Base-by-base conservation (phyloP, 23 red algal species). In the Rhodosorus marinus region DNA sequence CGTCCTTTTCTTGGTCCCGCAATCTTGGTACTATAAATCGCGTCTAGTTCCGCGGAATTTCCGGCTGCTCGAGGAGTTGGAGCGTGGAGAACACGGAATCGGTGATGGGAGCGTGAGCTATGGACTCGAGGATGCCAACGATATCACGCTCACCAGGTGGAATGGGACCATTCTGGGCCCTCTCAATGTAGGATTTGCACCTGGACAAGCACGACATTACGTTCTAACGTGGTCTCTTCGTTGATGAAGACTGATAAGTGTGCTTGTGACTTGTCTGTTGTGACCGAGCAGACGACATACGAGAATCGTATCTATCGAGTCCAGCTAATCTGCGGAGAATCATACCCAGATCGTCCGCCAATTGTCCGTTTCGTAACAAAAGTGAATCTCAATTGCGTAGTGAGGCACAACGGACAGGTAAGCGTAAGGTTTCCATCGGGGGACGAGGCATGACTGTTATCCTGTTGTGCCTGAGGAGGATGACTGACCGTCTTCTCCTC, bases 121-220 rank as follows among this genome's bases (percentile, higher is more conserved):
- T 50, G 90, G 90, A 21, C 52, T 98, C 38, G 62, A 70, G 24
- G 90, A 98, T 34, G 83, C 74, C 43, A 80, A 98, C 59, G 90
- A 98, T 51, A 85, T 84, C 50, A 98, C 79, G 47, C 75, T 98
- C 26, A 75, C 90, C 9, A 40, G 71, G 57, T 98, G 90, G 90
- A 98, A 82, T 30, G 90, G 90, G 49, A 98, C 90, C 23, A 98
- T 98, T 52, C 51, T 98, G 25, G 90, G 90, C 31, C 90, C 90
- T 15, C 77, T 98, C 29, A 98, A 98, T 46, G 82, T 92, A 75
- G n/a, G n/a, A n/a, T n/a, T n/a, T n/a, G n/a, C n/a, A n/a, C n/a
- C n/a, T n/a, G n/a, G n/a, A n/a, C n/a, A n/a, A n/a, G n/a, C n/a
- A n/a, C n/a, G n/a, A n/a, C n/a, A n/a, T n/a, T n/a, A n/a, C n/a